phyloP scores from a whole-genome alignment of 2,329 filamentous ascomycete species.

The Bipolaris victoriae region DNA sequence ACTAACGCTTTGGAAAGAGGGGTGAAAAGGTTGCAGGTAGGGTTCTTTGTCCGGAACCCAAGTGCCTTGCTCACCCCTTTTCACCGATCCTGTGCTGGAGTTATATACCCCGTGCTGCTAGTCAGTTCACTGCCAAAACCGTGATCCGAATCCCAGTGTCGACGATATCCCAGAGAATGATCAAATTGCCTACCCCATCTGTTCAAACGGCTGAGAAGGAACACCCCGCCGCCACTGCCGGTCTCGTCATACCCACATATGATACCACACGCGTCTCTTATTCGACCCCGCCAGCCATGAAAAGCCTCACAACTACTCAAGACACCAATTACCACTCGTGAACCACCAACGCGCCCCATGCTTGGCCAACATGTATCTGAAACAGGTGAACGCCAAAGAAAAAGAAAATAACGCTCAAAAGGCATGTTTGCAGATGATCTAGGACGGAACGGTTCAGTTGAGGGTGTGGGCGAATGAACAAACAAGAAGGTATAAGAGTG shows the following conservation, averaged over 20 bases:
- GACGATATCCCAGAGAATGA: too few relatives aligned
- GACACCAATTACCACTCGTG: slow-evolving; percentile 29
- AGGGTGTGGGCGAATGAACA: background rate
- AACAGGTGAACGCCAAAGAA: slow-evolving; percentile 30
- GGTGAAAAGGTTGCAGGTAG: background rate
- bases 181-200: too few relatives aligned
- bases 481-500: background rate
- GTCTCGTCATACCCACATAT: slow-evolving; percentile 13
- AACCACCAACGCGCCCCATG: slow-evolving; percentile 19
- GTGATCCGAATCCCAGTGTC: background rate
- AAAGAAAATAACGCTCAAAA: slow-evolving; percentile 11
- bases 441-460: slow-evolving; percentile 12
- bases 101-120: background rate
- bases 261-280: slow-evolving; percentile 10
- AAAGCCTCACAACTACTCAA: slow-evolving; percentile 15
- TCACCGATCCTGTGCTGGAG: background rate
- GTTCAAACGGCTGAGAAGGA: background rate
- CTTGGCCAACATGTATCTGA: slow-evolving; percentile 24
- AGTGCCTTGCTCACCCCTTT: background rate
- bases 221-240: slow-evolving; percentile 22
- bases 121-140: background rate
- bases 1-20: slow-evolving; percentile 5
- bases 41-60: background rate
- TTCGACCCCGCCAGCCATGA: slow-evolving; percentile 29
- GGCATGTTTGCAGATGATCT: background rate